Evolutionary conservation across 2,329 filamentous ascomycete genomes (phyloP), one percentile per base, ranked within the genome.

Genomic region (Thielaviopsis musarum): DNA sequence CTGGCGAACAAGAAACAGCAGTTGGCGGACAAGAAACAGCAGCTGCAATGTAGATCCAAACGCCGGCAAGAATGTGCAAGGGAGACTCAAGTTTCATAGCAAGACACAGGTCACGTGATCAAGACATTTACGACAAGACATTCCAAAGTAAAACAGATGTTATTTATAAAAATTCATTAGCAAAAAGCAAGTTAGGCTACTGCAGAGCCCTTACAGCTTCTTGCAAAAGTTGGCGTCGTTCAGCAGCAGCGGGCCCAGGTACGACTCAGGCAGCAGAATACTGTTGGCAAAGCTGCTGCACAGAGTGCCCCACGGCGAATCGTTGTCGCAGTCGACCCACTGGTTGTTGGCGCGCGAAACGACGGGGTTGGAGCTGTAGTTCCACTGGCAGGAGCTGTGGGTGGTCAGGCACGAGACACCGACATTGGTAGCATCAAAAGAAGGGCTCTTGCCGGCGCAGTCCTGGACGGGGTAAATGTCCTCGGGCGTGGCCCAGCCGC

Each of bases 351-450:
- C 52, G 13, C 61, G 54, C 1, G 60, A 45, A 21, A 63, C 45
- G 5, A 52, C 48, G 54, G n/a, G 28, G n/a, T 38, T 17, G 2
- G n/a, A 24, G 49, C 41, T 41, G 58, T 65, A 66, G 58, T 65
- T 63, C 62, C 64, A 66, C 56, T 67, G 65, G 51, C 65, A 67
- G 15, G 54, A 66, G n/a, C 63, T 61, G 58, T 66, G 65, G 17
- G 56, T 64, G 4, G 63, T 62, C 51, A 67, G 57, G 55, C 64
- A 67, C n/a, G 60, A 62, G 51, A 65, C 62, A 17, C 61, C 61
- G 26, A 65, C 58, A 21, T 59, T 64, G 1, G 62, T 54, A 2
- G 62, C 26, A 28, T 66, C 65, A 56, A 66, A 66, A 6, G 58
- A 59, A 2, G 65, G 64, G 10, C 63, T 60, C 13, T 63, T 63